A percentile compares a stretch with the other conserved stretches of the same genome.
Conservation (phyloP, 768 basidiomycete genomes). For the Cystofilobasidium bisporidii region DNA sequence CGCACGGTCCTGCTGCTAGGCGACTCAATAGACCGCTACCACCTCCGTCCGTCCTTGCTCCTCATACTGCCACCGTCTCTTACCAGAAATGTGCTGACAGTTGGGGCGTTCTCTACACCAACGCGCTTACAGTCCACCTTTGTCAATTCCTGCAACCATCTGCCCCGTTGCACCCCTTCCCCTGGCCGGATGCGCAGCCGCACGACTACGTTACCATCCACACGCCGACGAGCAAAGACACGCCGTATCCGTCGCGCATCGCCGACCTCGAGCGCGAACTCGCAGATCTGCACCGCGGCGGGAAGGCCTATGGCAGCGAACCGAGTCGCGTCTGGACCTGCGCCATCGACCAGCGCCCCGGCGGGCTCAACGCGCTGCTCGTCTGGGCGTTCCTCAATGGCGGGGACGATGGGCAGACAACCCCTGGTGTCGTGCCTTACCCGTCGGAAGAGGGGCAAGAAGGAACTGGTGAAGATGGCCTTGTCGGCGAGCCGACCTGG, state of each 20-base stretch:
- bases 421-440: slow-evolving; percentile 10
- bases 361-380: slow-evolving; percentile 7
- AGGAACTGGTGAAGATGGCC: no score
- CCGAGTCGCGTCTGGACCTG: slow-evolving; percentile 20
- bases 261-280: slow-evolving; percentile 15
- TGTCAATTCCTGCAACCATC: slow-evolving; percentile 19
- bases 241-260: not conserved
- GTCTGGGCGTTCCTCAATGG: slow-evolving; percentile 27
- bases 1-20: slow-evolving; percentile 17
- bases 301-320: slow-evolving; percentile 4
- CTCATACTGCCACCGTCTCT: no score
- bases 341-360: not conserved
- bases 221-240: not conserved
- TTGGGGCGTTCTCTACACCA: not conserved
- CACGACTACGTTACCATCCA: slow-evolving; percentile 18
- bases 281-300: slow-evolving; percentile 3
- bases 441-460: not conserved
- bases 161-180: slow-evolving; percentile 9
- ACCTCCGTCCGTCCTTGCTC: slow-evolving; percentile 1
- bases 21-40: slow-evolving; percentile 17
- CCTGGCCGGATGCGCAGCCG: slow-evolving; percentile 20
- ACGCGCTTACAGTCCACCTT: slow-evolving; percentile 5
- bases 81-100: not conserved
- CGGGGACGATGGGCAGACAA: slow-evolving; percentile 22
- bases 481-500: slow-evolving; percentile 9